Evolutionary conservation across 306 rosid genomes (phyloP).

Genomic region (Hippophae gyantsensis): DNA sequence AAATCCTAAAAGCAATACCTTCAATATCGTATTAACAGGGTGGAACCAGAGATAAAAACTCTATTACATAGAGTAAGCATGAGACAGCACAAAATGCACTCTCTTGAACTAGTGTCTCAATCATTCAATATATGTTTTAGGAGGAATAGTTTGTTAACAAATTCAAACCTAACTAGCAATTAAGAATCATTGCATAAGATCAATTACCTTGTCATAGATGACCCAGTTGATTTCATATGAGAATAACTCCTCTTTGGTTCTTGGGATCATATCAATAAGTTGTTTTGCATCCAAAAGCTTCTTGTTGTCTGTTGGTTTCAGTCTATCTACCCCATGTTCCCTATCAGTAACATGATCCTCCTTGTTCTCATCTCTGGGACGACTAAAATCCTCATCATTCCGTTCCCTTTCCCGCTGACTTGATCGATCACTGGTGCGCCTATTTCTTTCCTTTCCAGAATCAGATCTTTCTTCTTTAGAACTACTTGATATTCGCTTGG

Average conservation of each 20-base stretch:
- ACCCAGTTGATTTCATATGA: slow-evolving; percentile 88
- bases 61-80: too few relatives aligned
- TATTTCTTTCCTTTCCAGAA: slow-evolving; percentile 69
- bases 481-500: slow-evolving; percentile 73
- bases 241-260: slow-evolving; percentile 92
- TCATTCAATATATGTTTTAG: too few relatives aligned
- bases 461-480: slow-evolving; percentile 71
- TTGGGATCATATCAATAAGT: slow-evolving; percentile 95
- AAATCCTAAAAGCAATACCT: too few relatives aligned
- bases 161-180: background rate
- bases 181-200: background rate
- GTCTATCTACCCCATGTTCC: slow-evolving; percentile 49
- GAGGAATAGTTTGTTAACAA: background rate
- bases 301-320: slow-evolving; percentile 59
- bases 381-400: slow-evolving; percentile 52
- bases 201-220: slow-evolving; percentile 73
- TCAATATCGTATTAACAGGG: too few relatives aligned
- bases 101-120: too few relatives aligned
- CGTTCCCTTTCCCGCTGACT: slow-evolving; percentile 68
- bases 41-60: too few relatives aligned
- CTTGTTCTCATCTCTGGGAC: slow-evolving; percentile 58
- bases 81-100: too few relatives aligned
- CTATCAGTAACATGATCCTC: slow-evolving; percentile 62
- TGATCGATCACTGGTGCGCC: slow-evolving; percentile 63
- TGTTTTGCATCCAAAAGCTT: slow-evolving; percentile 86